Conservation (phyloP, 1,139 yeast species). For the Lodderomyces jiufengensis region DNA sequence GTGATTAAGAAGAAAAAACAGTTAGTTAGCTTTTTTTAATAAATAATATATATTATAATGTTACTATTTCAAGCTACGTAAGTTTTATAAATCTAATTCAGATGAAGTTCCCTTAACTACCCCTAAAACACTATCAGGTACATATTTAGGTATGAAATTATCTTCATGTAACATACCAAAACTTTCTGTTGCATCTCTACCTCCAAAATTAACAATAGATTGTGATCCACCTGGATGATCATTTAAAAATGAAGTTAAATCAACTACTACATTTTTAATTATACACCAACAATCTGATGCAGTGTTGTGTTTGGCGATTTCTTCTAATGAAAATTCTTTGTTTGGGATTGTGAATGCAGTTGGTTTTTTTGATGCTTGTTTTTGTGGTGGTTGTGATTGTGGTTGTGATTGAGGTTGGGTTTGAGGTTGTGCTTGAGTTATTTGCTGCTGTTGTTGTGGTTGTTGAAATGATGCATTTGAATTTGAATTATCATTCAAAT, state of each 20-base stretch:
- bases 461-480: slow-evolving; percentile 6
- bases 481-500: slow-evolving; percentile 17
- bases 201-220: slow-evolving; percentile 74
- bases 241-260: slow-evolving; percentile 72
- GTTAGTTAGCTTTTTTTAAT: no score
- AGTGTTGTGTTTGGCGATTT: slow-evolving; percentile 61
- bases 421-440: slow-evolving; percentile 5
- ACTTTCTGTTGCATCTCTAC: slow-evolving; percentile 85
- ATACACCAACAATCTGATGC: slow-evolving; percentile 82
- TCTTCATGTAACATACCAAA: slow-evolving; percentile 64
- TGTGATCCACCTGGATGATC: slow-evolving; percentile 89
- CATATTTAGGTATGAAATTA: slow-evolving; percentile 48
- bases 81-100: slow-evolving; percentile 20
- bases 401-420: slow-evolving; percentile 4
- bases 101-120: slow-evolving; percentile 46
- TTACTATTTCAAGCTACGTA: no score
- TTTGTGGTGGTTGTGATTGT: slow-evolving; percentile 6
- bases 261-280: slow-evolving; percentile 78
- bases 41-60: no score
- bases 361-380: slow-evolving; percentile 8
- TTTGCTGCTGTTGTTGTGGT: slow-evolving; percentile 5
- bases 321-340: slow-evolving; percentile 46
- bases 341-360: slow-evolving; percentile 34
- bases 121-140: slow-evolving; percentile 46
- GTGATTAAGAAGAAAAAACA: background rate